Evolutionary conservation across 805 yeast species (phyloP).

Genomic region (Starmerella apis): DNA sequence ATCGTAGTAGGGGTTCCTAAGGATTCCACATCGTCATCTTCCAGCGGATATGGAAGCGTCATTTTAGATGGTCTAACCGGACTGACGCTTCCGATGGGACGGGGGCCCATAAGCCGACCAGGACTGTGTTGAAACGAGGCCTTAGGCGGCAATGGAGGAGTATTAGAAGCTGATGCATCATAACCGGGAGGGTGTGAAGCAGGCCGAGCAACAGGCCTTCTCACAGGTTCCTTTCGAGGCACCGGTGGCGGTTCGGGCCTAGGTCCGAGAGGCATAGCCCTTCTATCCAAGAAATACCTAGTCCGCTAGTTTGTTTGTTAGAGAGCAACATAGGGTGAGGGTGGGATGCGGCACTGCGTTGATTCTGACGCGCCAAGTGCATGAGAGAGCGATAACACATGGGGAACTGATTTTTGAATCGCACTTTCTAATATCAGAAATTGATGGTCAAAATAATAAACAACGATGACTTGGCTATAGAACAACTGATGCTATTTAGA

Average conservation of each 20-base stretch:
- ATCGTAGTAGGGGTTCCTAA: not conserved
- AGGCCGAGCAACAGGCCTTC: not conserved
- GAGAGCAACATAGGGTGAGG: slow-evolving; percentile 3
- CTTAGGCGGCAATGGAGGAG: slow-evolving; percentile 11
- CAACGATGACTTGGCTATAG: too few relatives aligned
- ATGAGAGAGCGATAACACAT: not conserved
- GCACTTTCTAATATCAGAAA: not conserved
- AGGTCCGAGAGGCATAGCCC: slow-evolving; percentile 23
- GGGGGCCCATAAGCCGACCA: slow-evolving; percentile 7
- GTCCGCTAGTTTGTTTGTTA: not conserved
- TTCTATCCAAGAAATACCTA: too few relatives aligned
- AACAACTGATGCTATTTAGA: too few relatives aligned
- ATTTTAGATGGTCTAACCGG: not conserved
- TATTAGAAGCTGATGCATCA: not conserved
- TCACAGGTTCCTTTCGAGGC: slow-evolving; percentile 15
- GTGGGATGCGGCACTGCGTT: not conserved
- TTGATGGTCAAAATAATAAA: too few relatives aligned
- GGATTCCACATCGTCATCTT: not conserved
- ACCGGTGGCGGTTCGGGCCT: slow-evolving; percentile 22
- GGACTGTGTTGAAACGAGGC: not conserved
- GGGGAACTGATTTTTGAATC: too few relatives aligned
- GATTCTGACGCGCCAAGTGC: not conserved
- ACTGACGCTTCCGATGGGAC: slow-evolving; percentile 5
- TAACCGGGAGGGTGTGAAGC: not conserved
- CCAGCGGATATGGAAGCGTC: not conserved